phyloP scores from a whole-genome alignment of 805 yeast genomes.

The Yamadazyma endophytica region DNA sequence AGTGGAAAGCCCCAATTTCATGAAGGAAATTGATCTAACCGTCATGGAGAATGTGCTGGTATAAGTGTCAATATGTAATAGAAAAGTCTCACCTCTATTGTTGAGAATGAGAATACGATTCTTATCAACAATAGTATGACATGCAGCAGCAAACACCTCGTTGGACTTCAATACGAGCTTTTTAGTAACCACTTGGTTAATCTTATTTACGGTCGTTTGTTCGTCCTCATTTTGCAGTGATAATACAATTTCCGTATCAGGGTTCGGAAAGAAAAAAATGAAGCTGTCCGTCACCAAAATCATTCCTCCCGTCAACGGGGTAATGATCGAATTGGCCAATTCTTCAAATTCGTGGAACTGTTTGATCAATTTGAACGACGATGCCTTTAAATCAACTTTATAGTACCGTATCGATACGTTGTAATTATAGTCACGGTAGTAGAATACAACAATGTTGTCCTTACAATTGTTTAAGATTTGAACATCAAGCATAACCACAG shows the following conservation, averaged over 20 bases:
- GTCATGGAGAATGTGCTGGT: neutral
- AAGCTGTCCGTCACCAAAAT: constrained; percentile 22
- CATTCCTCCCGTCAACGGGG: constrained; percentile 20
- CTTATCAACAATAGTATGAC: constrained; percentile 19
- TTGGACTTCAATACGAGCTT: constrained; percentile 4
- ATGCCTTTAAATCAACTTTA: constrained; percentile 9
- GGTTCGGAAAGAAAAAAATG: constrained; percentile 25
- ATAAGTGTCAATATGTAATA: constrained; percentile 16
- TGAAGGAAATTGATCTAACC: constrained; percentile 13
- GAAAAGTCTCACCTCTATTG: constrained; percentile 24
- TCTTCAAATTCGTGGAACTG: constrained; percentile 27
- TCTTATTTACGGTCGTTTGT: constrained; percentile 9
- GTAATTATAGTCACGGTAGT: constrained; percentile 32
- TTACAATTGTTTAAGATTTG: constrained; percentile 5
- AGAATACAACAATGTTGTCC: constrained; percentile 11
- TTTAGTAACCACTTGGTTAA: constrained; percentile 17
- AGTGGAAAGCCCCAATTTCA: constrained; percentile 26
- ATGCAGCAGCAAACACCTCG: constrained; percentile 5
- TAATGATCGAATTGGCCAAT: constrained; percentile 24
- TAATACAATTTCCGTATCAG: constrained; percentile 9
- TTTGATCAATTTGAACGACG: constrained; percentile 8
- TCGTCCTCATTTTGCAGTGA: constrained; percentile 8
- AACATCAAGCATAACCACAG: constrained; percentile 9
- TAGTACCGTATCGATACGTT: constrained; percentile 28
- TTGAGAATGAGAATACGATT: constrained; percentile 23